Evolutionary conservation across 2,329 filamentous ascomycete species (phyloP).

Genomic region (Aspergillus quadrilineatus): DNA sequence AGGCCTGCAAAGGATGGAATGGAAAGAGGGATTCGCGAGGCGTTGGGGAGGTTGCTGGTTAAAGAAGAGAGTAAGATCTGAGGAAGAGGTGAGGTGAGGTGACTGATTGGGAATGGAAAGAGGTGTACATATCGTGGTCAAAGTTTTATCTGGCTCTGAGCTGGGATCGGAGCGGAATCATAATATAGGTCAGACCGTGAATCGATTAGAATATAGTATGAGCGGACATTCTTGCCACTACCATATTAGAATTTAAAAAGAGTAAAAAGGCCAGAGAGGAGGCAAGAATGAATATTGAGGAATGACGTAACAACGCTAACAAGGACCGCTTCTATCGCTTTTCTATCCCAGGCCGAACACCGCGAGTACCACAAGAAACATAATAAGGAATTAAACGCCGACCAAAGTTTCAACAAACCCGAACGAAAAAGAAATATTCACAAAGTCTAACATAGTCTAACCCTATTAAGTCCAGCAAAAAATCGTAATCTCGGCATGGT

Average conservation of each 20-base stretch:
- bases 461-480: too few species aligned
- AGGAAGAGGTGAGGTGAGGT: slow-evolving; percentile 1
- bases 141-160: not conserved
- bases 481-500: too few species aligned
- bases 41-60: slow-evolving; percentile 58
- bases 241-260: too few species aligned
- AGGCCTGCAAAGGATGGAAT: slow-evolving; percentile 63
- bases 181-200: not conserved
- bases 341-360: slow-evolving; percentile 12
- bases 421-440: not conserved
- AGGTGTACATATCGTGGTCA: not conserved
- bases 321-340: slow-evolving; percentile 3
- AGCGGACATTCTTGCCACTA: too few species aligned
- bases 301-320: not conserved
- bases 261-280: not conserved
- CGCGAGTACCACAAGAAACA: not conserved
- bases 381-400: not conserved
- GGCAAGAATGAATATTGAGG: not conserved
- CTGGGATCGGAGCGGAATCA: not conserved
- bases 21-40: slow-evolving; percentile 44
- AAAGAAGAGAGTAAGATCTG: slow-evolving; percentile 23
- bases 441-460: not conserved
- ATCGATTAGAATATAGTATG: too few species aligned
- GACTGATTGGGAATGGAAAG: not conserved
- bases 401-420: not conserved